Conservation (phyloP, 2,329 filamentous ascomycete genomes). For the Exophiala calicioides region DNA sequence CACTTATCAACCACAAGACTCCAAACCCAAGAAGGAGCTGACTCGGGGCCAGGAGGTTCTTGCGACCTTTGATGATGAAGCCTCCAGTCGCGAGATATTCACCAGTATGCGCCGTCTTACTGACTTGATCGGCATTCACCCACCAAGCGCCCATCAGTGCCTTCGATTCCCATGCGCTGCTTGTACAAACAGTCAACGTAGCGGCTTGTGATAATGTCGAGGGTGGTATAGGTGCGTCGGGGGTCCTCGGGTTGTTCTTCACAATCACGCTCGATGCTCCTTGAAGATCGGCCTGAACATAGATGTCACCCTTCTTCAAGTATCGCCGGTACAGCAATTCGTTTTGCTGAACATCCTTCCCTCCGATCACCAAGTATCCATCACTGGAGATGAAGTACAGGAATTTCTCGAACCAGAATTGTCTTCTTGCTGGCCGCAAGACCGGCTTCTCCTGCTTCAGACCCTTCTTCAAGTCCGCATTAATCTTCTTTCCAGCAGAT, state of each 20-base stretch:
- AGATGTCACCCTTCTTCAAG: constrained; percentile 84
- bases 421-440: constrained; percentile 76
- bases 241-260: constrained; percentile 77
- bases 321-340: constrained; percentile 89
- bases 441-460: constrained; percentile 90
- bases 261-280: constrained; percentile 84
- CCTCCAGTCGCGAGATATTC: constrained; percentile 77
- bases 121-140: constrained; percentile 87
- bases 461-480: constrained; percentile 79
- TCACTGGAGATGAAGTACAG: constrained; percentile 94
- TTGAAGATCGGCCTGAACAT: constrained; percentile 84
- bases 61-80: constrained; percentile 82
- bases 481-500: constrained; percentile 85
- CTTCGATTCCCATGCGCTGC: constrained; percentile 93
- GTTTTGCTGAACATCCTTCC: constrained; percentile 84
- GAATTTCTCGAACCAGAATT: constrained; percentile 97
- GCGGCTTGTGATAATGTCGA: constrained; percentile 90
- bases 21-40: constrained; percentile 86
- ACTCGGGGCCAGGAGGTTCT: constrained; percentile 86
- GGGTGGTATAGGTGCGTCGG: constrained; percentile 85
- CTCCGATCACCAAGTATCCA: constrained; percentile 86
- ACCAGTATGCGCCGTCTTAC: constrained; percentile 76
- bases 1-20: constrained; percentile 83
- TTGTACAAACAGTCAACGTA: constrained; percentile 78
- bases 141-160: constrained; percentile 95